phyloP scores from a whole-genome alignment of 2,329 filamentous ascomycete species.

The Microthyrium microscopicum region DNA sequence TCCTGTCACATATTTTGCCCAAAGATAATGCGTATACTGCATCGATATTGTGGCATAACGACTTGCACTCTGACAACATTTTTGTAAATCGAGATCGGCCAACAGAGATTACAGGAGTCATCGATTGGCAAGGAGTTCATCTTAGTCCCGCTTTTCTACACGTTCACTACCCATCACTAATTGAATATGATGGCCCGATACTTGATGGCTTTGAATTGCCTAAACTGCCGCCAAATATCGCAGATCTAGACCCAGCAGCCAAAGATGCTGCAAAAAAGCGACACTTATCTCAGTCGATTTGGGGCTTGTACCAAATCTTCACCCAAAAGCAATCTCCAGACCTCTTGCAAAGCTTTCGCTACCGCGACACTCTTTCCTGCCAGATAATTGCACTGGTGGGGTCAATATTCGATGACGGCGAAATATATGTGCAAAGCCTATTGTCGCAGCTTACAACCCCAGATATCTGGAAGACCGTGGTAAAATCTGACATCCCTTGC shows the following conservation, averaged over 20 bases:
- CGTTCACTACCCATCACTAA: slow-evolving; percentile 7
- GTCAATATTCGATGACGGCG: slow-evolving; percentile 9
- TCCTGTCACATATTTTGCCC: slow-evolving; percentile 4
- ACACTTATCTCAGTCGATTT: slow-evolving; percentile 7
- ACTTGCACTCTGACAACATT: slow-evolving; percentile 27
- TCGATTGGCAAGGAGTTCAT: slow-evolving; percentile 26
- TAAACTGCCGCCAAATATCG: slow-evolving; percentile 6
- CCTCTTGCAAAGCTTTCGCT: slow-evolving; percentile 5
- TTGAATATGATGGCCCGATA: slow-evolving; percentile 10
- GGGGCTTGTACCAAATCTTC: slow-evolving; percentile 8
- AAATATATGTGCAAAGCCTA: slow-evolving; percentile 8
- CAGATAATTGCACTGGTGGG: slow-evolving; percentile 7
- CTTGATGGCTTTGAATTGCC: slow-evolving; percentile 1
- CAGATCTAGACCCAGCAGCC: slow-evolving; percentile 6
- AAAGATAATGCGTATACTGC: slow-evolving; percentile 3
- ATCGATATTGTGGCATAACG: slow-evolving; percentile 22
- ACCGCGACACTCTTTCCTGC: slow-evolving; percentile 7
- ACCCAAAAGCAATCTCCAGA: slow-evolving; percentile 8
- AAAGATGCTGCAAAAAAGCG: slow-evolving; percentile 3
- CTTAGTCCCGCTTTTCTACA: slow-evolving; percentile 18
- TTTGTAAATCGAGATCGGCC: slow-evolving; percentile 25
- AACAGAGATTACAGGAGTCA: slow-evolving; percentile 21
- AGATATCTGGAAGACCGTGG: slow-evolving; percentile 4
- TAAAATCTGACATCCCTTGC: slow-evolving; percentile 1
- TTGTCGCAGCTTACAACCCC: slow-evolving; percentile 6